Conservation (phyloP, 805 yeast genomes). For the Helenozyma baotianmanensis region DNA sequence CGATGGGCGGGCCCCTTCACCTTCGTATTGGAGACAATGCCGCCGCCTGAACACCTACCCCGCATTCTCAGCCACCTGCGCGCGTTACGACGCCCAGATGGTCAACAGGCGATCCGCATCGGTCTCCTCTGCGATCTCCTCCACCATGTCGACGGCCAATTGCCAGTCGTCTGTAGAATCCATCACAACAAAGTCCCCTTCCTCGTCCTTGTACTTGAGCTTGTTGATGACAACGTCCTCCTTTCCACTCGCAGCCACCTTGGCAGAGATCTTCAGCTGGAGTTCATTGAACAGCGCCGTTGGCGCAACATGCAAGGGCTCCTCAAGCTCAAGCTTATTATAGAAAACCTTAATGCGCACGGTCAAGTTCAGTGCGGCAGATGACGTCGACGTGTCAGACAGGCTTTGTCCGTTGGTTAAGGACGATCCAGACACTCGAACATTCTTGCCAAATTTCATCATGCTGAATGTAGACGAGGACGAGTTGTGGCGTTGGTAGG, state of each 20-base stretch:
- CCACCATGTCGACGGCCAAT: constrained; percentile 67
- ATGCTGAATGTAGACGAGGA: constrained; percentile 41
- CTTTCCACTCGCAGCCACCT: constrained; percentile 43
- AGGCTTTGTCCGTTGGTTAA: constrained; percentile 14
- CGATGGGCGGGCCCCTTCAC: too few species aligned
- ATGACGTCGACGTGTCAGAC: constrained; percentile 6
- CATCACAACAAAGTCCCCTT: constrained; percentile 86
- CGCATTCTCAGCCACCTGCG: too few species aligned
- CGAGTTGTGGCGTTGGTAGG: constrained; percentile 37
- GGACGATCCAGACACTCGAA: constrained; percentile 1
- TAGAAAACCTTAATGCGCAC: constrained; percentile 29
- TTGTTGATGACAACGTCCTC: constrained; percentile 49
- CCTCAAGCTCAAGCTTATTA: constrained; percentile 27
- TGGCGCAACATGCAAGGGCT: constrained; percentile 24
- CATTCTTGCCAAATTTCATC: constrained; percentile 31
- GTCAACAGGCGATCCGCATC: constrained; percentile 25
- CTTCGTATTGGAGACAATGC: too few species aligned
- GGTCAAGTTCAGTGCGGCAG: constrained; percentile 7
- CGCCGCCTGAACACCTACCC: too few species aligned
- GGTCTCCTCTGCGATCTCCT: constrained; percentile 24
- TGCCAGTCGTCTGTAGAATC: constrained; percentile 84
- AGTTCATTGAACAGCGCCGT: constrained; percentile 44
- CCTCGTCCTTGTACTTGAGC: constrained; percentile 87
- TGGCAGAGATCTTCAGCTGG: constrained; percentile 55
- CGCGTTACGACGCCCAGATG: constrained; percentile 41